A percentile compares a stretch with the other conserved stretches of the same genome.
Evolutionary conservation across 139 green algal species (phyloP).

Genomic region (Chlamydomonas asymmetrica): DNA sequence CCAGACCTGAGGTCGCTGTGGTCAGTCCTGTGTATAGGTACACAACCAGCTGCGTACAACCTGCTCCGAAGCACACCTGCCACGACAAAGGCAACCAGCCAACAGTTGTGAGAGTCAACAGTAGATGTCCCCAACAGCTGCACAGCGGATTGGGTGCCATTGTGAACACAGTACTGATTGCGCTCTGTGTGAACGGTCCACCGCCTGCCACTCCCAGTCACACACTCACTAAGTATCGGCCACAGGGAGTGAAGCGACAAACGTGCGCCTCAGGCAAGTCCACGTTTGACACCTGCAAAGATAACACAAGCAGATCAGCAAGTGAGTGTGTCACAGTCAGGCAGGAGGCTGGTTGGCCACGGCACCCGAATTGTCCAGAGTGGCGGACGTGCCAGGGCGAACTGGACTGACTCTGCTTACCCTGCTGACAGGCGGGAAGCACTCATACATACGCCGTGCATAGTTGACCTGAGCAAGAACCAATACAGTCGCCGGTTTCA

Average conservation of each 20-base stretch:
- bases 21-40: constrained; percentile 18
- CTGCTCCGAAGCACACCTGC: constrained; percentile 13
- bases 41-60: constrained; percentile 26
- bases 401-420: no score
- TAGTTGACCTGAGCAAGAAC: no score
- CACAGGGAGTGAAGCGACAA: constrained; percentile 20
- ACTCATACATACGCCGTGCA: no score
- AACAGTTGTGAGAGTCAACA: background rate
- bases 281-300: constrained; percentile 3
- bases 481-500: no score
- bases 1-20: no score
- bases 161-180: background rate
- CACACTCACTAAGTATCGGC: constrained; percentile 21
- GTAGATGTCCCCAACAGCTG: background rate
- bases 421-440: no score
- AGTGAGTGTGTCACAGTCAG: no score
- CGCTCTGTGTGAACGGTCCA: background rate
- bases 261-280: constrained; percentile 15
- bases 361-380: no score
- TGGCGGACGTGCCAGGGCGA: no score
- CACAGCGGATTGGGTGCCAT: background rate
- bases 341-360: no score
- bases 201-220: no score
- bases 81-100: background rate
- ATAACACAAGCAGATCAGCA: no score